phyloP scores from a whole-genome alignment of 225 moss, liverwort and hornwort genomes.

The Pleurozium schreberi region DNA sequence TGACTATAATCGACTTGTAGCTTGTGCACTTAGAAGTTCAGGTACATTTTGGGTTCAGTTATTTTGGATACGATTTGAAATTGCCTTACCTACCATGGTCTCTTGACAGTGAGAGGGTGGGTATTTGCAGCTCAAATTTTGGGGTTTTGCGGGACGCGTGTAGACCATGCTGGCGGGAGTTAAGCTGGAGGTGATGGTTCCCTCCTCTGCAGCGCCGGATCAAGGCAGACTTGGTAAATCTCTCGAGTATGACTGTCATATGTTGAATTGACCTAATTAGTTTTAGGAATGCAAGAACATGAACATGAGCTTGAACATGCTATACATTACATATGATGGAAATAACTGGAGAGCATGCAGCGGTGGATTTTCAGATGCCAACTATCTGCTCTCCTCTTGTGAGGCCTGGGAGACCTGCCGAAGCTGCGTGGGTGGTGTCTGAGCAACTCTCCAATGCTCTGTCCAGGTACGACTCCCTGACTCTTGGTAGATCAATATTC shows the following conservation, averaged over 20 bases:
- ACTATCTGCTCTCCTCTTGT: conserved; percentile 84
- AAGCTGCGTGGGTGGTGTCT: conserved; percentile 64
- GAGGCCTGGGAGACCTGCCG: conserved; percentile 81
- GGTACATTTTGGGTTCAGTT: background rate
- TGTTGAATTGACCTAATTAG: background rate
- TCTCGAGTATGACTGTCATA: background rate
- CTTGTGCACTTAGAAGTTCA: background rate
- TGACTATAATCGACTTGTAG: background rate
- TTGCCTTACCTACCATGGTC: background rate
- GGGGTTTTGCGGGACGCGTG: background rate
- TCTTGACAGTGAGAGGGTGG: conserved; percentile 5
- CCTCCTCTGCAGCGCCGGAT: conserved; percentile 52
- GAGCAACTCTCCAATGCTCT: conserved; percentile 73
- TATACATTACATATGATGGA: conserved; percentile 19
- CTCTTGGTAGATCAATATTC: background rate
- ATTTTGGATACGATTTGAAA: background rate
- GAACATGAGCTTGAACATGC: background rate
- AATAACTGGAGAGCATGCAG: conserved; percentile 72
- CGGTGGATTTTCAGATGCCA: conserved; percentile 97
- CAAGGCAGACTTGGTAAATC: conserved; percentile 72
- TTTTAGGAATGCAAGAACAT: background rate
- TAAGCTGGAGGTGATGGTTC: conserved; percentile 83
- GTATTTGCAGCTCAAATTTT: conserved; percentile 66
- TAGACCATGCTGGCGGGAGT: conserved; percentile 98
- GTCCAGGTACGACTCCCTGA: conserved; percentile 33